These are phyloP conservation scores for Arthroderma sp. DNA, from an alignment of 2,329 filamentous ascomycete species.

Conservation along the genomic window DNA sequence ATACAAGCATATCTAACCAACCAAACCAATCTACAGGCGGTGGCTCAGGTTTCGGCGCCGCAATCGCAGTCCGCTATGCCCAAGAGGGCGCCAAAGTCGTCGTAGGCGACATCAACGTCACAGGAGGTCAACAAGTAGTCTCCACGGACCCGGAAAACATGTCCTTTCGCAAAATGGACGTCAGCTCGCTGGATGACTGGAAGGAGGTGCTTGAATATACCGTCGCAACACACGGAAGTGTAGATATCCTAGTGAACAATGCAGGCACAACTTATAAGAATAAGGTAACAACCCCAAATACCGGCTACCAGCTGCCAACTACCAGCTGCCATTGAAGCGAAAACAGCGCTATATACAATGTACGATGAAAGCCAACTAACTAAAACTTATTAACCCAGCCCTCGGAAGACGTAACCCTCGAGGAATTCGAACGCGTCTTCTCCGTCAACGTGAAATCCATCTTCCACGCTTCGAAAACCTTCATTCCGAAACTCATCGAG, in stretches of 20 bases:
- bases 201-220: conserved; percentile 18
- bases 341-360: neutral
- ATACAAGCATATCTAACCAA: neutral
- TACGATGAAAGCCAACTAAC: neutral
- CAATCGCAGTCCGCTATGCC: conserved; percentile 27
- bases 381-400: conserved; percentile 15
- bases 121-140: conserved; percentile 21
- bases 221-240: conserved; percentile 19
- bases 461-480: conserved; percentile 22
- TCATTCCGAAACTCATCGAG: conserved; percentile 25
- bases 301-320: neutral
- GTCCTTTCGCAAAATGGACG: conserved; percentile 23
- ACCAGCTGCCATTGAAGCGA: neutral
- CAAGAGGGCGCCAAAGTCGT: conserved; percentile 31
- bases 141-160: conserved; percentile 18
- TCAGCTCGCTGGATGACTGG: conserved; percentile 24
- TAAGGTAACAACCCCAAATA: conserved; percentile 17
- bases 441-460: conserved; percentile 33
- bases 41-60: conserved; percentile 31
- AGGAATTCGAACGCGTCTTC: conserved; percentile 32
- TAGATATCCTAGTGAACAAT: conserved; percentile 37
- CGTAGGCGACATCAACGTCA: conserved; percentile 28
- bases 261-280: conserved; percentile 31
- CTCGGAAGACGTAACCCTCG: conserved; percentile 29
- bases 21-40: conserved; percentile 17